Evolutionary conservation across 805 yeast species (phyloP).

Genomic region (Hanseniaspora mollemarum): DNA sequence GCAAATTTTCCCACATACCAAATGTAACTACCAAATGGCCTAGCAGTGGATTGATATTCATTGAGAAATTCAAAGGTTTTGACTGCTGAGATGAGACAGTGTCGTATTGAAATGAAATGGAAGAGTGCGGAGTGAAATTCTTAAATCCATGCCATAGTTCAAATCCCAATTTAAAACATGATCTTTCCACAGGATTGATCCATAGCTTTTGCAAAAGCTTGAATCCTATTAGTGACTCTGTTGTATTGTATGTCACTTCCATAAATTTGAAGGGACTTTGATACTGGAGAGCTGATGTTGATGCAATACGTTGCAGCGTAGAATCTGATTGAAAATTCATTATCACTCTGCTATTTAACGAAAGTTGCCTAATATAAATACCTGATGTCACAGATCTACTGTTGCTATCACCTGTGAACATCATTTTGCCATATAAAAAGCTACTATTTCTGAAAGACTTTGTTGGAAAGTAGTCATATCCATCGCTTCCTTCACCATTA

Average conservation of each 20-base stretch:
- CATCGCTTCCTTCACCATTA: background rate
- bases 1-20: conserved; percentile 16
- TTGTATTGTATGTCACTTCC: conserved; percentile 71
- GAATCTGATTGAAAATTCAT: conserved; percentile 33
- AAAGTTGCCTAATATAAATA: conserved; percentile 57
- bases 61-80: conserved; percentile 77
- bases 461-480: background rate
- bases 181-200: conserved; percentile 31
- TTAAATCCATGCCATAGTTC: conserved; percentile 81
- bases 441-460: conserved; percentile 27
- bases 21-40: conserved; percentile 80
- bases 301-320: conserved; percentile 27
- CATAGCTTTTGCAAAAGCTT: conserved; percentile 61
- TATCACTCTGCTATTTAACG: conserved; percentile 50
- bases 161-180: conserved; percentile 50
- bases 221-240: conserved; percentile 72
- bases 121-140: conserved; percentile 79
- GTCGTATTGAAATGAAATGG: conserved; percentile 75
- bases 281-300: conserved; percentile 59
- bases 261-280: conserved; percentile 51
- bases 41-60: conserved; percentile 76
- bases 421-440: conserved; percentile 73
- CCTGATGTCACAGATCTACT: conserved; percentile 64
- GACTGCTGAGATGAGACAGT: conserved; percentile 46
- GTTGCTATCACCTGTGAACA: conserved; percentile 50